A percentile compares a stretch with the other conserved stretches of the same genome.
phyloP scores from a whole-genome alignment of 495 filamentous ascomycete species.

The Arthonia radiata region DNA sequence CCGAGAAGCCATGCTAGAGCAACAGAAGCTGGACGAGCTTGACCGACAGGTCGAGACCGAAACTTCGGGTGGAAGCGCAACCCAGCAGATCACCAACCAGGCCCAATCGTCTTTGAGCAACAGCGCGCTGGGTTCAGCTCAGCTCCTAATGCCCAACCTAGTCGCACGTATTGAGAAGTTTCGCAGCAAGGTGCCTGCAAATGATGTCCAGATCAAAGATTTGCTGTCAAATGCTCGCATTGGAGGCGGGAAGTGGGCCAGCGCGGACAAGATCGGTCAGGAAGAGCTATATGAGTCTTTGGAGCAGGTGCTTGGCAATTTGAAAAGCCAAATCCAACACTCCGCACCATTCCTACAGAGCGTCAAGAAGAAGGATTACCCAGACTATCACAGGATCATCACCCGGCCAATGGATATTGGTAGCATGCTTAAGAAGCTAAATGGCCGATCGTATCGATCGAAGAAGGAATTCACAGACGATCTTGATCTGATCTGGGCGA shows the following conservation, averaged over 20 bases:
- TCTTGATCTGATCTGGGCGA: conserved; percentile 83
- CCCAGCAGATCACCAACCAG: conserved; percentile 22
- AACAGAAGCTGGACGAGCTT: conserved; percentile 87
- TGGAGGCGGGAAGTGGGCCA: conserved; percentile 96
- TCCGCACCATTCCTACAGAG: conserved; percentile 76
- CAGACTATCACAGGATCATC: conserved; percentile 86
- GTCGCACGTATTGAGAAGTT: conserved; percentile 87
- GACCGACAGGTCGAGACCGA: conserved; percentile 91
- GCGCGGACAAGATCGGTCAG: conserved; percentile 85
- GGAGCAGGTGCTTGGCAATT: conserved; percentile 84
- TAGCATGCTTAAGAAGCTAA: conserved; percentile 94
- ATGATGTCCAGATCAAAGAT: conserved; percentile 71
- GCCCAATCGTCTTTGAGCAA: conserved; percentile 43
- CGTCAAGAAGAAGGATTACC: conserved; percentile 90
- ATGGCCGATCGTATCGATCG: conserved; percentile 62
- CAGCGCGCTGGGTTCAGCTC: conserved; percentile 90
- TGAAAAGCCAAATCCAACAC: conserved; percentile 91
- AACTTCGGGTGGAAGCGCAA: conserved; percentile 36
- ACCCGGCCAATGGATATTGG: conserved; percentile 97
- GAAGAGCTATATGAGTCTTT: conserved; percentile 93
- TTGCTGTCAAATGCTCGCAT: conserved; percentile 94
- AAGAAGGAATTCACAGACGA: conserved; percentile 90
- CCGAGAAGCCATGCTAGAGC: conserved; percentile 85
- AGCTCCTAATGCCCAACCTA: conserved; percentile 82
- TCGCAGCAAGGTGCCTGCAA: conserved; percentile 63